These are phyloP conservation scores for Cordyceps militaris DNA, from an alignment of 2,329 filamentous ascomycete genomes.

Conservation along the genomic window DNA sequence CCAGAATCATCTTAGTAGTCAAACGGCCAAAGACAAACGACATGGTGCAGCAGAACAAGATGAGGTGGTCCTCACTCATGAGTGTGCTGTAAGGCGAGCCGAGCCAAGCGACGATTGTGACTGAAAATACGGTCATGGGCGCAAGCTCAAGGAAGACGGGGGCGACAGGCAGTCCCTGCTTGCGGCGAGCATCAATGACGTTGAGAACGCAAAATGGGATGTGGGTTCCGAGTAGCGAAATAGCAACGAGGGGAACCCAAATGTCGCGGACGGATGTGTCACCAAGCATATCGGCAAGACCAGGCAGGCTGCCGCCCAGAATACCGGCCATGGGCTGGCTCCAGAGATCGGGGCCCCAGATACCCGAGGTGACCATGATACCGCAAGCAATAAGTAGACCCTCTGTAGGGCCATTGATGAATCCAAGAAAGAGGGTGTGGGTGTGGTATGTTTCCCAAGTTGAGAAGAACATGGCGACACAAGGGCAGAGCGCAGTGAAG, in stretches of 20 bases:
- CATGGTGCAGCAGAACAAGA: slow-evolving; percentile 88
- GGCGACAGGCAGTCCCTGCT: slow-evolving; percentile 63
- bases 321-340: slow-evolving; percentile 64
- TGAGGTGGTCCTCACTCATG: slow-evolving; percentile 75
- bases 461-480: slow-evolving; percentile 97
- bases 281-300: slow-evolving; percentile 54
- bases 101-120: slow-evolving; percentile 73
- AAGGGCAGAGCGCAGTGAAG: slow-evolving; percentile 86
- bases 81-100: slow-evolving; percentile 83
- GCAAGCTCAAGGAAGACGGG: slow-evolving; percentile 92
- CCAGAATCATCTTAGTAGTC: slow-evolving; percentile 98
- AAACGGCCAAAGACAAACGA: slow-evolving; percentile 97
- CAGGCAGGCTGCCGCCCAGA: slow-evolving; percentile 48
- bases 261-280: slow-evolving; percentile 74
- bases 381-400: slow-evolving; percentile 81
- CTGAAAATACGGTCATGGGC: slow-evolving; percentile 76
- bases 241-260: slow-evolving; percentile 69
- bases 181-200: slow-evolving; percentile 68
- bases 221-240: slow-evolving; percentile 63
- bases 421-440: slow-evolving; percentile 90
- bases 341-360: slow-evolving; percentile 85
- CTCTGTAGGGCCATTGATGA: slow-evolving; percentile 96
- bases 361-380: slow-evolving; percentile 81
- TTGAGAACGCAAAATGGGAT: slow-evolving; percentile 86
- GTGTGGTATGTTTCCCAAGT: slow-evolving; percentile 99